Base-by-base conservation (phyloP, 2,329 filamentous ascomycete species). In the Alternaria brassicae region DNA sequence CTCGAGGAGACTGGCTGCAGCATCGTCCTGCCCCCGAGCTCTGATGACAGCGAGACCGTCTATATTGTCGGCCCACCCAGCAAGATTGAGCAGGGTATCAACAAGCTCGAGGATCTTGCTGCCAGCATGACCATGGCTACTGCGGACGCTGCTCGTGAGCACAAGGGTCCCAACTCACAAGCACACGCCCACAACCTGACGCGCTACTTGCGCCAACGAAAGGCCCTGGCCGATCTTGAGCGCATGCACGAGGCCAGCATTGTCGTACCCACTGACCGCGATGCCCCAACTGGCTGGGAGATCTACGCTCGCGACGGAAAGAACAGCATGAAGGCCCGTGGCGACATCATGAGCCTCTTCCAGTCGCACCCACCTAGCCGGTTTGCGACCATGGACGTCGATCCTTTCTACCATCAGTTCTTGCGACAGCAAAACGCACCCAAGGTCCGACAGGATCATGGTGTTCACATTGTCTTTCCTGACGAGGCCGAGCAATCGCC, bases 1-100 rank as follows among this genome's bases (percentile, higher is more conserved):
- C 88, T 97, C 65, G 85, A 89, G 44, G 88, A 97, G 72, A 98
- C 95, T 58, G 94, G 94, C 63, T 99, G 95, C 78, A 87, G 91
- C 41, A 89, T 98, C 60, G 86, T 98, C 57, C 80, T 98, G 44
- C 94, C 89, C 53, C 86, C 92, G 7, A 84, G 84, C 25, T 87
- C 89, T 23, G 88, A 91, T 53, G 91, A 95, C 57, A 91, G 92
- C 45, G 92, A 97, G 71, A 88, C 88, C 40, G 86, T 98, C 45
- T 94, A 92, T 28, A 87, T 99, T 63, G 88, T 96, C 64, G 95
- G 95, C 3, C 92, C 90, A 17, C 80, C 88, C 7, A 86, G 91
- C 63, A 87, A 87, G 69, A 87, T 98, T 56, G 84, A 91, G 62
- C 83, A 83, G 64, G 95, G 91, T 71, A 82, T 93, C 45, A 90